Conservation (phyloP, 331 rosid species). For the Malus hybrid region DNA sequence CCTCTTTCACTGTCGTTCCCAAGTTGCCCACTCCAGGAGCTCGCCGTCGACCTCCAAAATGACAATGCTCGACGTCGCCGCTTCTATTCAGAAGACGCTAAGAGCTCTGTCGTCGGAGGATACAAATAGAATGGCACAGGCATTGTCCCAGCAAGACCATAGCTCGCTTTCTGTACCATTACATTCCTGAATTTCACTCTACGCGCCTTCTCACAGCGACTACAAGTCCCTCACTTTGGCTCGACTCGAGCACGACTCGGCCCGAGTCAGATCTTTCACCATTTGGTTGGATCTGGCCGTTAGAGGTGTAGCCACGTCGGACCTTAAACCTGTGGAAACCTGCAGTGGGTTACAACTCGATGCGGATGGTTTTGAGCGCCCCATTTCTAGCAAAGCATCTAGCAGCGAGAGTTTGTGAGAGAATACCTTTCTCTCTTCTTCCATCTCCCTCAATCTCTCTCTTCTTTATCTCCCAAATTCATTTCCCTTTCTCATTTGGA, state of each 20-base stretch:
- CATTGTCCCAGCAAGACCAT: not conserved
- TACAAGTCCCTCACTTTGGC: constrained; percentile 51
- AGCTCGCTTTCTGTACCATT: constrained; percentile 31
- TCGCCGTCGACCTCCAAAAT: constrained; percentile 21
- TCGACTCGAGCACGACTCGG: constrained; percentile 74
- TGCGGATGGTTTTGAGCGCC: constrained; percentile 35
- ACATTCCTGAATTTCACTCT: constrained; percentile 52
- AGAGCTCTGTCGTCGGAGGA: constrained; percentile 13
- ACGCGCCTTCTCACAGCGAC: constrained; percentile 23
- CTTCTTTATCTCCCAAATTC: not conserved
- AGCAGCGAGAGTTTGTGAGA: too few species aligned
- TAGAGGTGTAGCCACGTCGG: constrained; percentile 26
- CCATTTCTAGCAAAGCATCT: constrained; percentile 11
- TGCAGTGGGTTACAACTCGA: not conserved
- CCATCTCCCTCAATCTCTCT: too few species aligned
- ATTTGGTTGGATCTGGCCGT: constrained; percentile 42
- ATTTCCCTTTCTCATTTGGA: not conserved
- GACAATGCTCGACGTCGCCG: constrained; percentile 43
- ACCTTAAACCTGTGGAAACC: constrained; percentile 29
- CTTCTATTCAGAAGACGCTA: constrained; percentile 33
- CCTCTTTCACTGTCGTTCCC: not conserved
- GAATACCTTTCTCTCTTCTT: too few species aligned
- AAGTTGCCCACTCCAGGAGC: constrained; percentile 31
- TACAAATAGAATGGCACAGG: not conserved
- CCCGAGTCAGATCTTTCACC: constrained; percentile 56